Evolutionary conservation across 345 rosid species (phyloP).

Genomic region (Eucalyptus pauciflora): DNA sequence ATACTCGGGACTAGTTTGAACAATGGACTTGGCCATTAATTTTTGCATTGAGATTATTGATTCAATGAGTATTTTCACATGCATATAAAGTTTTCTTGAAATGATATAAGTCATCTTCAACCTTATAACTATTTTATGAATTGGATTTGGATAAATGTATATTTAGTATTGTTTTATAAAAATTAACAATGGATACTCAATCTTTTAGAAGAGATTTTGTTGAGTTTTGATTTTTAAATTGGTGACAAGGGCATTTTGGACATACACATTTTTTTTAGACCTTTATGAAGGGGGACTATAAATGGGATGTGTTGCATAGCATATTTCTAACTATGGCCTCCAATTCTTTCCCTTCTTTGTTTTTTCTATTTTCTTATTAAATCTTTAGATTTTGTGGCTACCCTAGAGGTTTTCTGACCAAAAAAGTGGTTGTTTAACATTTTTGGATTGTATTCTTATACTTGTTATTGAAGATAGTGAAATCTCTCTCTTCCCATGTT

Average conservation of each 20-base stretch:
- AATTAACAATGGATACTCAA: background rate
- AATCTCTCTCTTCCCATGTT: rapidly evolving
- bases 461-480: background rate
- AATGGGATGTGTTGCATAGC: too few relatives aligned
- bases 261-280: too few relatives aligned
- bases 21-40: background rate
- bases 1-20: background rate
- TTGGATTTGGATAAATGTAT: background rate
- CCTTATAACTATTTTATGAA: background rate
- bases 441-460: too few relatives aligned
- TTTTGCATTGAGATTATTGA: background rate
- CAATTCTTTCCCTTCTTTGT: too few relatives aligned
- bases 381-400: too few relatives aligned
- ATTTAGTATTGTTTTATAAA: background rate
- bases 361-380: too few relatives aligned
- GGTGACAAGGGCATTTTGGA: too few relatives aligned
- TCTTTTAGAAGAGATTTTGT: background rate
- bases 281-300: too few relatives aligned
- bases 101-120: background rate
- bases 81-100: too few relatives aligned
- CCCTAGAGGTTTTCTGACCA: background rate
- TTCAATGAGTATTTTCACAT: too few relatives aligned
- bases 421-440: background rate
- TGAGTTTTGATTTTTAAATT: background rate
- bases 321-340: too few relatives aligned